phyloP scores from a whole-genome alignment of 1,284 basidiomycete genomes.

The Cryptococcus sp. region DNA sequence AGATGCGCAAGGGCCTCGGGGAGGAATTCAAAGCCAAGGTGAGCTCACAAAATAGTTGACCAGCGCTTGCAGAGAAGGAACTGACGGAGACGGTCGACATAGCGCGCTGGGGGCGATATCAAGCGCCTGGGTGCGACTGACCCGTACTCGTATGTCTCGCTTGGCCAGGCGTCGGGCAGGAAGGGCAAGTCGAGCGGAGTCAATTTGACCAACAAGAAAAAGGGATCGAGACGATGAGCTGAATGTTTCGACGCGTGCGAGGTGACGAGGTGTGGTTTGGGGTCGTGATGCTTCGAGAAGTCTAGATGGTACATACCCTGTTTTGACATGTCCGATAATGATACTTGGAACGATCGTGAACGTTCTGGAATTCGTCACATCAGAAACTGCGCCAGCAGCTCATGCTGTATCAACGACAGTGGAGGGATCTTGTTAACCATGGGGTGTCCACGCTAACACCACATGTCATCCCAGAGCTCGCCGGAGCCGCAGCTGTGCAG shows the following conservation, averaged over 20 bases:
- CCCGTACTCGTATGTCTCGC: constrained; percentile 86
- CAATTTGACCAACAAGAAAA: constrained; percentile 51
- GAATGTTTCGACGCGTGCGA: not conserved
- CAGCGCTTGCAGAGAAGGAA: constrained; percentile 53
- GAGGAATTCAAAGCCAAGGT: constrained; percentile 74
- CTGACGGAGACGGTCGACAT: constrained; percentile 9
- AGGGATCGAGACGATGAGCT: constrained; percentile 34
- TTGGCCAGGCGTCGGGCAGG: constrained; percentile 66
- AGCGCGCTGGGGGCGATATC: constrained; percentile 91
- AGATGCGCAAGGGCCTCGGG: constrained; percentile 62
- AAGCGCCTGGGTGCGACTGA: constrained; percentile 75
- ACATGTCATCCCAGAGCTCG: too few species aligned
- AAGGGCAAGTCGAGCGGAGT: constrained; percentile 31
- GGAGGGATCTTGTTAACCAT: too few species aligned
- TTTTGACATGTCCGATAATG: too few species aligned
- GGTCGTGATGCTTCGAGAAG: too few species aligned
- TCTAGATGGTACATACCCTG: not conserved
- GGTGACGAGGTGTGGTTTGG: too few species aligned
- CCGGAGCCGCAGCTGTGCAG: too few species aligned
- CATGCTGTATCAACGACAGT: too few species aligned
- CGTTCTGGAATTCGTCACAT: too few species aligned
- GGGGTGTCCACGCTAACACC: too few species aligned
- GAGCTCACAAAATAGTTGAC: too few species aligned
- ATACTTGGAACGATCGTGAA: too few species aligned
- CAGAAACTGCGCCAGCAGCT: too few species aligned